phyloP scores from a whole-genome alignment of 352 stramenopile species.

The Globisporangium splendens region DNA sequence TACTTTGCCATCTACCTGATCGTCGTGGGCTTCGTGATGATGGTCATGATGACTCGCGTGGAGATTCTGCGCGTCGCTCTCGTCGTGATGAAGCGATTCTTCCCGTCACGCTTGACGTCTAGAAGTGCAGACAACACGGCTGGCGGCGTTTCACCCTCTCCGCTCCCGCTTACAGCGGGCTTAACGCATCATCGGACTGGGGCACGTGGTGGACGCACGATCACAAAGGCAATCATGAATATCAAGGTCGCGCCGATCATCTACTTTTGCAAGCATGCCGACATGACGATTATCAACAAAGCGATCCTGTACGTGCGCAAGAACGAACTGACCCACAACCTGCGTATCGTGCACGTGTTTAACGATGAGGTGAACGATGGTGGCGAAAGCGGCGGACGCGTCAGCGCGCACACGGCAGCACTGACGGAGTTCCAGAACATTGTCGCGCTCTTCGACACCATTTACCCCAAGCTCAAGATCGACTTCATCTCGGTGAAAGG shows the following conservation, averaged over 20 bases:
- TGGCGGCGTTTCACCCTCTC: background rate
- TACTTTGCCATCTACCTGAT: constrained; percentile 59
- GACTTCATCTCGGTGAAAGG: constrained; percentile 59
- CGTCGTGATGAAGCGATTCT: constrained; percentile 29
- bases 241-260: constrained; percentile 65
- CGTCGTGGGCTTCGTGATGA: constrained; percentile 30
- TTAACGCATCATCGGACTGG: constrained; percentile 24
- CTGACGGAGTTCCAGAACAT: constrained; percentile 31
- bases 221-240: constrained; percentile 42
- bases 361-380: constrained; percentile 17
- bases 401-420: too few relatives aligned
- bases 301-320: constrained; percentile 85
- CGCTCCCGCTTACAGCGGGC: background rate
- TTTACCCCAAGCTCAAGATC: constrained; percentile 87
- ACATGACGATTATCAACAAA: constrained; percentile 89
- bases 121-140: background rate
- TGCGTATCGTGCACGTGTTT: constrained; percentile 84
- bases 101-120: constrained; percentile 24
- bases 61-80: constrained; percentile 28
- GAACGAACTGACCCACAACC: constrained; percentile 82
- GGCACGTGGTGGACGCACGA: constrained; percentile 37
- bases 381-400: background rate
- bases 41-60: constrained; percentile 54
- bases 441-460: constrained; percentile 64
- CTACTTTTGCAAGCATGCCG: constrained; percentile 85